Conservation (phyloP, 805 yeast species). For the Kurtzmaniella cleridarum region DNA sequence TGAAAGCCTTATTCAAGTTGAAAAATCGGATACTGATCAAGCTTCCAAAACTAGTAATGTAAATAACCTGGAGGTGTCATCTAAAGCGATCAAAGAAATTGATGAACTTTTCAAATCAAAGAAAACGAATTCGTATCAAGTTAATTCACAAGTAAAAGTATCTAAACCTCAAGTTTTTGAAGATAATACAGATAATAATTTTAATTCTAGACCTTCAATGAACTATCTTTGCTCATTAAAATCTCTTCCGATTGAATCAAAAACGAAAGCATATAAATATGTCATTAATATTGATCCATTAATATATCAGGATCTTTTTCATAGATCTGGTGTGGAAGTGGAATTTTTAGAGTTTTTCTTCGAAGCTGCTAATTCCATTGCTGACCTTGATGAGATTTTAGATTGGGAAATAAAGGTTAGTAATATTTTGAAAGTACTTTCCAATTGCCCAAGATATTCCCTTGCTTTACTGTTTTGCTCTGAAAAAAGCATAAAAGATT, state of each 20-base stretch:
- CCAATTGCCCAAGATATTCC: slow-evolving; percentile 29
- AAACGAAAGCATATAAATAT: slow-evolving; percentile 28
- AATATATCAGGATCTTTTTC: slow-evolving; percentile 27
- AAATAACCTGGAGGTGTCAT: neutral
- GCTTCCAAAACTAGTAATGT: neutral
- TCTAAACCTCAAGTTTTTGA: neutral
- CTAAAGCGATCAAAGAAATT: neutral
- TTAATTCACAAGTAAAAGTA: neutral
- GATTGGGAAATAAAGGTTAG: slow-evolving; percentile 11
- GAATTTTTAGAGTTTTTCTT: slow-evolving; percentile 43
- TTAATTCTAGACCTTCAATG: slow-evolving; percentile 20
- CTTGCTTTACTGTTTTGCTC: slow-evolving; percentile 32
- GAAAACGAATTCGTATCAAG: no score
- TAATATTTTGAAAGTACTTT: slow-evolving; percentile 18
- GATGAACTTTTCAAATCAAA: no score
- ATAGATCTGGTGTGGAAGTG: slow-evolving; percentile 43
- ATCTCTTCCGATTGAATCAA: slow-evolving; percentile 19
- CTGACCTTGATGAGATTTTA: slow-evolving; percentile 4
- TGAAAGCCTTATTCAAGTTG: slow-evolving; percentile 2
- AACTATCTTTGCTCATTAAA: slow-evolving; percentile 20
- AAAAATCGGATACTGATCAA: neutral
- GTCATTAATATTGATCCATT: slow-evolving; percentile 23
- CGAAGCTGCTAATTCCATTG: slow-evolving; percentile 30
- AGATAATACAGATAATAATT: slow-evolving; percentile 5
- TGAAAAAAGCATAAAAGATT: slow-evolving; percentile 8